Conservation (phyloP, 192 early-diverging fungal genomes). For the Podila verticillata region DNA sequence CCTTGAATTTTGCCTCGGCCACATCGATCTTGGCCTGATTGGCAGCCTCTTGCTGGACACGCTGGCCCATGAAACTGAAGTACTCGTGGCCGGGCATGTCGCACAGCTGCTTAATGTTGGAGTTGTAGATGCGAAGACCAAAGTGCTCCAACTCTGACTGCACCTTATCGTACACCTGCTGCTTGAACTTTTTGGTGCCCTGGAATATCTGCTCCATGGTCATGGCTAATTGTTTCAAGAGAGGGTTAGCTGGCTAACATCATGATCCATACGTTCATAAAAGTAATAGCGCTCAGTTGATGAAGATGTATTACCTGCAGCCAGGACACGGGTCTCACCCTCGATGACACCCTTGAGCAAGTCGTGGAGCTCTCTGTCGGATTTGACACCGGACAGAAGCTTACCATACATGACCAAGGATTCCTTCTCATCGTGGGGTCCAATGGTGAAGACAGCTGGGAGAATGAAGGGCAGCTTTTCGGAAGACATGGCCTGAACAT, state of each 20-base stretch:
- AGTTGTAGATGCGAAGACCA: slow-evolving; percentile 65
- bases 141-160: slow-evolving; percentile 65
- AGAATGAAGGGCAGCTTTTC: slow-evolving; percentile 62
- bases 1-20: slow-evolving; percentile 55
- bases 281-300: neutral
- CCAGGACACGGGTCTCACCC: slow-evolving; percentile 66
- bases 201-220: slow-evolving; percentile 70
- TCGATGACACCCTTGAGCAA: slow-evolving; percentile 62
- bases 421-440: slow-evolving; percentile 36
- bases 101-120: slow-evolving; percentile 63
- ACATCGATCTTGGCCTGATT: slow-evolving; percentile 71
- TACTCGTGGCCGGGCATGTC: slow-evolving; percentile 64
- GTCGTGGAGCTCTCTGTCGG: slow-evolving; percentile 36
- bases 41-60: slow-evolving; percentile 58
- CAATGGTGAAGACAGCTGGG: slow-evolving; percentile 63
- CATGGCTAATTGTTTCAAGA: slow-evolving; percentile 18
- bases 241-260: neutral
- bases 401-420: slow-evolving; percentile 31
- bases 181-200: slow-evolving; percentile 62
- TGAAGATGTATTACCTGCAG: slow-evolving; percentile 29
- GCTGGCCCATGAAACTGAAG: slow-evolving; percentile 59
- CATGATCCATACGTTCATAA: neutral
- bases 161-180: slow-evolving; percentile 57
- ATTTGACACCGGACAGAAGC: slow-evolving; percentile 21
- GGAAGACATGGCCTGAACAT: slow-evolving; percentile 58